Base-by-base conservation (phyloP, 2,329 filamentous ascomycete species). In the Trichophaea hybrida region DNA sequence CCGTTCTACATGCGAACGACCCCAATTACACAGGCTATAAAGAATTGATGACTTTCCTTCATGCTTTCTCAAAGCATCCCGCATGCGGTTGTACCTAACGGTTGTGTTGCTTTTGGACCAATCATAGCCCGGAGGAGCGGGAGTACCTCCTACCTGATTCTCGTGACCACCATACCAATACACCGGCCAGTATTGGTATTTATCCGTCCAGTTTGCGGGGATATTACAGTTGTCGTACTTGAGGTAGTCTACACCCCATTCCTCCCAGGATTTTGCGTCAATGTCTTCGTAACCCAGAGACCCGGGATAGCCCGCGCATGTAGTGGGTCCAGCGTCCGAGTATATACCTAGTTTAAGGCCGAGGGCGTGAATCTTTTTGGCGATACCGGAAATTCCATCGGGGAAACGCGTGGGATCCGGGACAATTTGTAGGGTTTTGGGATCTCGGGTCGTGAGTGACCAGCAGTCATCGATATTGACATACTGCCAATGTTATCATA, bases 261-360 rank as follows among this genome's bases (percentile, higher is more conserved):
- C 72, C 1, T 78, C 77, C 67, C 79, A 83, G 0, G 78, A 77
- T 54, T 60, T 5, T 0, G 80, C 81, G 69, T 84, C 82, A 13
- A 79, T 69, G 1, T 73, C 69, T 65, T 85, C 81, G 64, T 77
- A 75, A 1, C 77, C 80, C 7, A 81, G 67, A 56, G 76, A 79
- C 0, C 76, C 81, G 10, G 78, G 76, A 66, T 81, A 82, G 4
- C 76, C 75, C 1, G 75, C 80, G 65, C 80, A 82, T 1, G 78
- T 80, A 60, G 68, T 68, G 50, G 70, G 72, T 46, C 78, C 78
- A 0, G 77, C 78, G 68, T 76, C 77, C 65, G 77, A 77, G 67
- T 85, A 85, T 59, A 85, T 82, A 0, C 82, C 82, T 7, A 83
- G 71, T 68, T 84, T 84, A 49, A 85, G 67, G 1, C 79, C 80